Evolutionary conservation across 805 yeast species (phyloP).

Genomic region (Brettanomyces naardenensis): DNA sequence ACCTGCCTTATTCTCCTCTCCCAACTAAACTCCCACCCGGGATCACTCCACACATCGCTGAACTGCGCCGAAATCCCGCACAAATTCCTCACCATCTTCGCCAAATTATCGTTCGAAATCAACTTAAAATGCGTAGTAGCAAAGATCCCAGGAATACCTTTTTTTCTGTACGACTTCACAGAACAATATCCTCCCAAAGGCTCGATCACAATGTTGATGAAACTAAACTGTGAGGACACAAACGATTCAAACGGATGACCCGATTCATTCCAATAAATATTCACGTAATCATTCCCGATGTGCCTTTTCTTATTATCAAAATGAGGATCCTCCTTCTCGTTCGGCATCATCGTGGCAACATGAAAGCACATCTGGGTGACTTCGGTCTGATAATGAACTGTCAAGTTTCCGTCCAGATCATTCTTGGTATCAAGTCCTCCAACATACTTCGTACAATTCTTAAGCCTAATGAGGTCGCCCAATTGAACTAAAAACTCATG

Average conservation of each 20-base stretch:
- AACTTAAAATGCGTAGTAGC: conserved; percentile 73
- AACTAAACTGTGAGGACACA: conserved; percentile 74
- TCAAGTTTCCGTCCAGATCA: conserved; percentile 69
- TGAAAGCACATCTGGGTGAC: conserved; percentile 69
- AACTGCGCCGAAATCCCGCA: conserved; percentile 61
- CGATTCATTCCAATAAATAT: conserved; percentile 74
- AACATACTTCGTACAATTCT: conserved; percentile 44
- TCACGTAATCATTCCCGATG: conserved; percentile 80
- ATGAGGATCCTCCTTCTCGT: conserved; percentile 30
- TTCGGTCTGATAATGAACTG: conserved; percentile 66
- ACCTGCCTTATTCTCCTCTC: conserved; percentile 35
- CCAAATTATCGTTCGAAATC: conserved; percentile 49
- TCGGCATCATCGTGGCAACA: conserved; percentile 77
- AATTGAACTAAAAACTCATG: conserved; percentile 48
- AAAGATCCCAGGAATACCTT: conserved; percentile 70
- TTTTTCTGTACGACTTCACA: conserved; percentile 55
- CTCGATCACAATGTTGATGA: conserved; percentile 68
- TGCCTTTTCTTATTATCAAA: conserved; percentile 66
- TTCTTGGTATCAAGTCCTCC: conserved; percentile 75
- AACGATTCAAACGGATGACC: conserved; percentile 62
- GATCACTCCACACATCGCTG: conserved; percentile 69
- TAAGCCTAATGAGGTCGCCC: conserved; percentile 55
- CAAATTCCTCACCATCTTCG: conserved; percentile 59
- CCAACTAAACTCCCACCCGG: conserved; percentile 58
- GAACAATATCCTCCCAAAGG: conserved; percentile 41